Percentiles rank a stretch among this genome's conserved stretches.
Evolutionary conservation across 257 asterid species (phyloP).

Genomic region (Nicotiana tabacum): DNA sequence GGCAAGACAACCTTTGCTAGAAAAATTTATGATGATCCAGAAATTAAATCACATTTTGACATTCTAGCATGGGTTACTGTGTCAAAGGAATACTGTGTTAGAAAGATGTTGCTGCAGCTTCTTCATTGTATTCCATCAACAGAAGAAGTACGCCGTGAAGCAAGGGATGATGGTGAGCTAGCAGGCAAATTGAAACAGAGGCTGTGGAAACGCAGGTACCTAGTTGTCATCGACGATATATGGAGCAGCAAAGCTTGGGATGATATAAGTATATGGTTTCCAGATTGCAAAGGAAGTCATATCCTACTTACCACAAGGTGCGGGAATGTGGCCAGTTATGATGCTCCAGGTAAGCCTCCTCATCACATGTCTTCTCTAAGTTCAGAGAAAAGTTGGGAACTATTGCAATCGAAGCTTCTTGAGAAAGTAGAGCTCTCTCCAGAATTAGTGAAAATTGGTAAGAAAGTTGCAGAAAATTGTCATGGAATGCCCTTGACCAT

Average conservation of each 20-base stretch:
- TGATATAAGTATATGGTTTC: slow-evolving; percentile 3
- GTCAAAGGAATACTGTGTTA: neutral
- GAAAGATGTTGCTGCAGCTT: slow-evolving; percentile 6
- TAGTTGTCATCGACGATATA: slow-evolving; percentile 18
- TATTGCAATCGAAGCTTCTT: slow-evolving; percentile 7
- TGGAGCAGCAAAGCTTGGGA: slow-evolving; percentile 8
- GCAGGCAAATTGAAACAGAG: neutral
- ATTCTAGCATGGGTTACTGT: slow-evolving; percentile 12
- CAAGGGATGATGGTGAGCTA: slow-evolving; percentile 4
- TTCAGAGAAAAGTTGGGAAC: slow-evolving; percentile 12
- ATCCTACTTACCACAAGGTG: slow-evolving; percentile 16
- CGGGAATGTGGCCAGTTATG: neutral
- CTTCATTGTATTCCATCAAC: neutral
- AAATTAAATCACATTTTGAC: neutral
- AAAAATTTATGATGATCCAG: neutral
- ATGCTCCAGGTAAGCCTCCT: neutral
- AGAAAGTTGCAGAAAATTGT: slow-evolving; percentile 10
- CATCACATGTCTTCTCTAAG: neutral
- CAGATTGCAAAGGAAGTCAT: slow-evolving; percentile 18
- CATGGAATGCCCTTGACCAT: slow-evolving; percentile 12
- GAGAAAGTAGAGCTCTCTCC: neutral
- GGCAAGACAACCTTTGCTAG: slow-evolving; percentile 20
- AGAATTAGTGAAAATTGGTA: slow-evolving; percentile 4
- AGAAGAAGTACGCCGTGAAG: neutral
- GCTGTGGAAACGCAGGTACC: slow-evolving; percentile 5